These are phyloP conservation scores for Paraphoma chrysanthemicola DNA, from an alignment of 2,329 filamentous ascomycete genomes.

Conservation along the genomic window DNA sequence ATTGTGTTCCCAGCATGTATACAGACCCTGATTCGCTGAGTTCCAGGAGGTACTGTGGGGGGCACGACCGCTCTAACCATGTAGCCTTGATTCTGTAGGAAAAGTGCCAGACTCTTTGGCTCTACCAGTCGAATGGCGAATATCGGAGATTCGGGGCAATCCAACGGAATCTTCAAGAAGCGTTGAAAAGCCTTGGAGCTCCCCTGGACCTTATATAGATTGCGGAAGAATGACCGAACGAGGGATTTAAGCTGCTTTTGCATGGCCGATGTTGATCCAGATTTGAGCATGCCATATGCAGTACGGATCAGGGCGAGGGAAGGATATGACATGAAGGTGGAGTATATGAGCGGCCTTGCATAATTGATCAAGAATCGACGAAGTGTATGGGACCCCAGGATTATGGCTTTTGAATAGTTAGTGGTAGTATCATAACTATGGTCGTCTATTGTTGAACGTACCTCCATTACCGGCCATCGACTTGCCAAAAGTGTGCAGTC, in stretches of 20 bases:
- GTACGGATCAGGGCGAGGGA: constrained; percentile 50
- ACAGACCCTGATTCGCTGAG: constrained; percentile 49
- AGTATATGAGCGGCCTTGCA: constrained; percentile 51
- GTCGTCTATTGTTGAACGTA: constrained; percentile 44
- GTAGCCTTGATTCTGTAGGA: constrained; percentile 37
- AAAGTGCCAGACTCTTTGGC: constrained; percentile 35
- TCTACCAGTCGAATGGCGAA: constrained; percentile 40
- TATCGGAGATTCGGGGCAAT: constrained; percentile 40
- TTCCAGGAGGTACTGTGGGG: constrained; percentile 51
- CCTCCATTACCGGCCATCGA: constrained; percentile 73
- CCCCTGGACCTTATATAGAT: constrained; percentile 18
- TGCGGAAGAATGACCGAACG: constrained; percentile 26
- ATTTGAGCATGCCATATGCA: constrained; percentile 35
- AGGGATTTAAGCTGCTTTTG: constrained; percentile 33
- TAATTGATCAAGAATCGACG: constrained; percentile 48
- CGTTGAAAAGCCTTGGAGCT: constrained; percentile 13
- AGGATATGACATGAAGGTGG: constrained; percentile 52
- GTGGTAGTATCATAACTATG: too few species aligned
- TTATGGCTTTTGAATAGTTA: constrained; percentile 26
- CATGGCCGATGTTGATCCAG: constrained; percentile 26
- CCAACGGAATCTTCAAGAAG: constrained; percentile 28
- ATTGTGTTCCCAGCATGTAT: constrained; percentile 53
- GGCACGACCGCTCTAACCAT: constrained; percentile 48
- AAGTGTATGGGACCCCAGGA: constrained; percentile 38
- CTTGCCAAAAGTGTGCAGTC: constrained; percentile 72